These are phyloP conservation scores for Coniochaeta sp. DNA, from an alignment of 2,329 filamentous ascomycete species.

Conservation along the genomic window DNA sequence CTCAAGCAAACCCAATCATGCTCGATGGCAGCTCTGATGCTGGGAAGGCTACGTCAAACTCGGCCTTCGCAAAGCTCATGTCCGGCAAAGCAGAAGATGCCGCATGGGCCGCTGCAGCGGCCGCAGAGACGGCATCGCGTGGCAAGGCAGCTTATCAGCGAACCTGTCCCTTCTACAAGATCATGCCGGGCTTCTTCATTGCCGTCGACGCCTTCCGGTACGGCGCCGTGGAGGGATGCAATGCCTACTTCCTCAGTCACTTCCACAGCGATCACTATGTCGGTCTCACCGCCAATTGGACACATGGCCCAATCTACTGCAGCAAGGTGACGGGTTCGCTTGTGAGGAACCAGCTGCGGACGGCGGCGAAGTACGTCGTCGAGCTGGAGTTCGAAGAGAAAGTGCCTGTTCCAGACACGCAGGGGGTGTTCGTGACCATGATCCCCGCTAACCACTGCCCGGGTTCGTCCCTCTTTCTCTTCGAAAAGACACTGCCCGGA, in stretches of 20 bases:
- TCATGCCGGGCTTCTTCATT: conserved; percentile 85
- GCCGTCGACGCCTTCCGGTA: conserved; percentile 96
- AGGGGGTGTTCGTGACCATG: conserved; percentile 85
- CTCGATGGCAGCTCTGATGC: conserved; percentile 28
- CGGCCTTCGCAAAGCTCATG: conserved; percentile 92
- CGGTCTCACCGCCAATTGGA: conserved; percentile 81
- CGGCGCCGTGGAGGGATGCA: conserved; percentile 83
- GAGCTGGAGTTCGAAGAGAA: conserved; percentile 78
- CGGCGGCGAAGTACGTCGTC: conserved; percentile 79
- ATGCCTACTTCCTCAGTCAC: conserved; percentile 93
- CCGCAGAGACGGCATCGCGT: conserved; percentile 67
- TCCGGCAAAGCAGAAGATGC: conserved; percentile 81
- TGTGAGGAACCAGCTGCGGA: conserved; percentile 76
- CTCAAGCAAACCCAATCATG: conserved; percentile 72
- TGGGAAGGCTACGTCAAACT: conserved; percentile 33
- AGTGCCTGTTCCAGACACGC: conserved; percentile 72
- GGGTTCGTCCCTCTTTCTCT: conserved; percentile 87
- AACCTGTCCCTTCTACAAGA: conserved; percentile 98
- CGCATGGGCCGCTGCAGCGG: conserved; percentile 83
- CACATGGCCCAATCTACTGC: conserved; percentile 92
- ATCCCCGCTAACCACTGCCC: conserved; percentile 95
- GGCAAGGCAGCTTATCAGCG: conserved; percentile 83
- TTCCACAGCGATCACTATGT: conserved; percentile 98
- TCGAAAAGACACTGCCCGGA: conserved; percentile 66
- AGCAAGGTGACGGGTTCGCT: conserved; percentile 88